Evolutionary conservation across 2,329 filamentous ascomycete genomes (phyloP), one percentile per base, ranked within the genome.

Genomic region (Huntiella bhutanensis): DNA sequence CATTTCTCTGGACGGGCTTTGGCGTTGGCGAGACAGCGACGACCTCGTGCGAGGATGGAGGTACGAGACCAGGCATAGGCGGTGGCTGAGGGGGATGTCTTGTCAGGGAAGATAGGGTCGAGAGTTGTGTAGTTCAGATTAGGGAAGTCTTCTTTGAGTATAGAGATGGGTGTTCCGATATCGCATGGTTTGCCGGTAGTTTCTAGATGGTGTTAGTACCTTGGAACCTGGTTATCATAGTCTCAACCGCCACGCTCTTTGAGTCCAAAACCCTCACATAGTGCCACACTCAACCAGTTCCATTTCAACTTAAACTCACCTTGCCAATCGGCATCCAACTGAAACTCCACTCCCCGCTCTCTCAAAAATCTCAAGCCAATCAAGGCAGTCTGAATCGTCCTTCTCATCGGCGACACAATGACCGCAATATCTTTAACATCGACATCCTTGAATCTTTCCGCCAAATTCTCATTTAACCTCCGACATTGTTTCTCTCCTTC

Each of bases 241-340:
- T 12, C 5, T 36, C 12, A 12, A 36, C 34, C 0, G 6, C 12
- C 8, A 36, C 13, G 7, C 34, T 12, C 13, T 12, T 4, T 1
- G n/a, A n/a, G n/a, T n/a, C 35, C 35, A 37, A n/a, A 13, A 1
- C 7, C 6, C n/a, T 22, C 7, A 22, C 4, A 40, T 40, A 17
- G 5, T 12, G 1, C 10, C n/a, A 17, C 15, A 22, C 38, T 40
- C 5, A 16, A 19, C 5, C 3, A 40, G 17, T 19, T 28, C 22
- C 22, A 28, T 6, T 28, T 4, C 22, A 28, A 8, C 6, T 28
- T 6, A 12, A 17, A 54, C 55, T 47, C 57, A 75, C 72, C 73
- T 64, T 82, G 77, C 77, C 77, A 82, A 46, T 67, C 65, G 3
- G 77, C 75, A 54, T 75, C 67, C 1, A 71, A 69, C 41, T 70